Evolutionary conservation across 805 yeast genomes (phyloP), one percentile per base, ranked within the genome.

Genomic region (Candida wancherniae): DNA sequence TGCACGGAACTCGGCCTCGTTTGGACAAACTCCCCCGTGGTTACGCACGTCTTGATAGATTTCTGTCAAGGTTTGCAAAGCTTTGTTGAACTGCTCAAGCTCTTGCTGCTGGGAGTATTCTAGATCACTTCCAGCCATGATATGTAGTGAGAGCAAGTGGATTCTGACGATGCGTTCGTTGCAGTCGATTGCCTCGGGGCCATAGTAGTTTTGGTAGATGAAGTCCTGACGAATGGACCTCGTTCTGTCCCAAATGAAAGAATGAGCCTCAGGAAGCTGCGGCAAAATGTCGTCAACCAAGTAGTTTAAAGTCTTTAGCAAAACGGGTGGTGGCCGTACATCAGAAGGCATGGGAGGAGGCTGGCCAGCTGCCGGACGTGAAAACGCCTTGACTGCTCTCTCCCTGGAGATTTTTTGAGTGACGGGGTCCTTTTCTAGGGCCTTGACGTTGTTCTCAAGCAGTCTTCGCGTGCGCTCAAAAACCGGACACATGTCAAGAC

Each of bases 341-440:
- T 92, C 98, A 1, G 97, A 86, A 0, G 98, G 99, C 36, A 92
- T 63, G 3, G 97, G 94, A 2, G 97, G 97, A 1, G 96, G 95
- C 46, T 92, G 96, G 5, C 97, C 98, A 1, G 97, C 97, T 11
- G 95, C 95, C 0, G 99, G 97, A 46, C 99, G 69, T 14, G 94
- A 83, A 52, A 92, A 92, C 2, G 95, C 94, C 57, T 92, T 92
- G 5, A 92, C 73, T 0, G 97, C 95, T 26, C 67, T 62, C 0
- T 50, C 49, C 17, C 73, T 54, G 1, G 84, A 69, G 5, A 86
- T 80, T 39, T 62, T 69, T 3, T 75, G 67, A 0, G 61, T 61
- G 1, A 37, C 37, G 2, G 78, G 73, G 38, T 81, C 86, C 41
- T 69, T 79, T 58, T 92, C 98, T 45, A 80, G 69, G 7, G 71